Percentiles rank a stretch among this genome's conserved stretches.
Evolutionary conservation across 2,329 filamentous ascomycete genomes (phyloP).

Genomic region (Fusarium succisae): DNA sequence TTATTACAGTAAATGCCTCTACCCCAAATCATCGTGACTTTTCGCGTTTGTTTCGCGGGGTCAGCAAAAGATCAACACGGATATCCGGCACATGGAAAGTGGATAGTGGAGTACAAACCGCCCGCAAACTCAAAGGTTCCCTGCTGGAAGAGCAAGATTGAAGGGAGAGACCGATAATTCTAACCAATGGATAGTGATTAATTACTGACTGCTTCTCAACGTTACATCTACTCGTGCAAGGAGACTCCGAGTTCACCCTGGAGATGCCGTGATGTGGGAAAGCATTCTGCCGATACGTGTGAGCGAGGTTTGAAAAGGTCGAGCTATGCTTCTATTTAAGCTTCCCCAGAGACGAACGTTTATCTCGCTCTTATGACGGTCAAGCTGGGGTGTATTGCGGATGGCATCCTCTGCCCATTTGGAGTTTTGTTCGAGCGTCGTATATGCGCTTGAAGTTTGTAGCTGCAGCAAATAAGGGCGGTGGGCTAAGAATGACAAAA

Average conservation of each 20-base stretch:
- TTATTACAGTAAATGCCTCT: background rate
- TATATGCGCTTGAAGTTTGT: rapidly evolving
- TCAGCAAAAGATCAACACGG: background rate
- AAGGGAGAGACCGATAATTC: background rate
- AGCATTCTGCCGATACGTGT: background rate
- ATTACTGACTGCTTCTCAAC: background rate
- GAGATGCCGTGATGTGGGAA: background rate
- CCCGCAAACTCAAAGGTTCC: background rate
- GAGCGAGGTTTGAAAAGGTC: background rate
- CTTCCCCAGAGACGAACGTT: background rate
- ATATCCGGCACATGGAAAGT: background rate
- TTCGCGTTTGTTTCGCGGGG: background rate
- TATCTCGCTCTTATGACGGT: rapidly evolving
- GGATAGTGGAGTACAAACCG: background rate
- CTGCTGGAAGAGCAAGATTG: background rate
- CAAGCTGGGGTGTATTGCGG: rapidly evolving
- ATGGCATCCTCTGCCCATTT: background rate
- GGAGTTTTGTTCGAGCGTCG: rapidly evolving
- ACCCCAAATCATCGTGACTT: background rate
- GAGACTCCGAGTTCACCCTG: background rate
- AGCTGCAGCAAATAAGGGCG: rapidly evolving
- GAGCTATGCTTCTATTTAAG: background rate
- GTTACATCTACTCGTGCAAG: background rate
- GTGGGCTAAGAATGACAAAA: background rate
- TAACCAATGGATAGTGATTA: background rate